phyloP scores from a whole-genome alignment of 2,329 filamentous ascomycete genomes.

The Aspergillus sp. region DNA sequence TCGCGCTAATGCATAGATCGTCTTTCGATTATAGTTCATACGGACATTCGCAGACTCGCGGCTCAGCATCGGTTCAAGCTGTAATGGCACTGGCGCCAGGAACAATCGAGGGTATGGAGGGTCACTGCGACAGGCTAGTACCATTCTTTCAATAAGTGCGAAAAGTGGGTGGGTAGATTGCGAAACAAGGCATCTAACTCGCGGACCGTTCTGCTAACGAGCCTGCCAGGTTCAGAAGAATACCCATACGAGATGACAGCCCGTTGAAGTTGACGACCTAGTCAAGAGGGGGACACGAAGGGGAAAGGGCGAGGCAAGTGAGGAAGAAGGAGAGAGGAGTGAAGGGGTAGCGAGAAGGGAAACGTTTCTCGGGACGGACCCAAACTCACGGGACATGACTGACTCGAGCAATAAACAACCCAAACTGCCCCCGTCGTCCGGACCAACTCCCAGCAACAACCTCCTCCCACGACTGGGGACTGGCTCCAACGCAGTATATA shows the following conservation, averaged over 20 bases:
- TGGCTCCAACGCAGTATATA: background rate
- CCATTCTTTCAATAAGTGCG: background rate
- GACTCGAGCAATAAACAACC: constrained; percentile 7
- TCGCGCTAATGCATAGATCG: background rate
- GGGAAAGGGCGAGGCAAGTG: constrained; percentile 1
- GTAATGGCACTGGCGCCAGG: background rate
- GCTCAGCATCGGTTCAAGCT: background rate
- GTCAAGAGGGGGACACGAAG: background rate
- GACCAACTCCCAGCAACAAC: background rate
- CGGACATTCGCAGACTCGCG: background rate
- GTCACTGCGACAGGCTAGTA: background rate
- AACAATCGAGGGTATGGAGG: background rate
- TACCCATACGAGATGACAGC: background rate
- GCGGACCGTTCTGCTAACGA: background rate
- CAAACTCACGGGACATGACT: constrained; percentile 24
- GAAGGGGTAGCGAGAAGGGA: constrained; percentile 7
- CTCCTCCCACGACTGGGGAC: background rate
- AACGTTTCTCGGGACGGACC: constrained; percentile 21
- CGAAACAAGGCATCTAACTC: background rate
- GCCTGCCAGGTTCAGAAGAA: background rate
- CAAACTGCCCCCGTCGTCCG: background rate
- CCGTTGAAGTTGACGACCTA: background rate
- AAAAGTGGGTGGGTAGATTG: background rate
- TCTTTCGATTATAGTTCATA: background rate
- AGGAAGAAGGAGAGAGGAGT: constrained; percentile 3